Evolutionary conservation across 2,329 filamentous ascomycete genomes (phyloP).

Genomic region (Sporothrix protearum): DNA sequence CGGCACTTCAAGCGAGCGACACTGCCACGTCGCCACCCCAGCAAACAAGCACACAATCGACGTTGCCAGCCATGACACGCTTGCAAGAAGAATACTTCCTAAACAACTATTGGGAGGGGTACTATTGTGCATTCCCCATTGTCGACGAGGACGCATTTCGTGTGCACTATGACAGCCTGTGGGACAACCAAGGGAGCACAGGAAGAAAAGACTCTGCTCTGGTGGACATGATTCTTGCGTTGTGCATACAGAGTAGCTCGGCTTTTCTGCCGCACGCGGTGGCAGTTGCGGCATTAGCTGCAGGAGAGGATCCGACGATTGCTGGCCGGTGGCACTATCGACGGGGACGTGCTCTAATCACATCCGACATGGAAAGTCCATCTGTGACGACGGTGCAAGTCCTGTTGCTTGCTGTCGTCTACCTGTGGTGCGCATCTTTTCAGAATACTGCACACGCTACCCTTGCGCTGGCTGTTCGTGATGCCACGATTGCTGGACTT

Average conservation of each 20-base stretch:
- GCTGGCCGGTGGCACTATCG: slow-evolving; percentile 47
- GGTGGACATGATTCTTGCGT: slow-evolving; percentile 50
- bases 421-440: slow-evolving; percentile 47
- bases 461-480: slow-evolving; percentile 42
- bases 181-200: slow-evolving; percentile 31
- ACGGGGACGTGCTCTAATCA: slow-evolving; percentile 44
- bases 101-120: slow-evolving; percentile 41
- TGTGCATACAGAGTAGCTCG: slow-evolving; percentile 49
- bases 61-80: slow-evolving; percentile 31
- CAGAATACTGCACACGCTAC: slow-evolving; percentile 47
- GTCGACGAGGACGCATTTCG: slow-evolving; percentile 41
- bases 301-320: slow-evolving; percentile 38
- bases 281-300: not conserved
- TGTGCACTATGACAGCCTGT: slow-evolving; percentile 41
- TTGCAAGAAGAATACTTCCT: slow-evolving; percentile 43
- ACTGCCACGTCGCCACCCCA: not conserved
- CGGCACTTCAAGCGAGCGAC: not conserved
- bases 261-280: slow-evolving; percentile 30
- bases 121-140: slow-evolving; percentile 38
- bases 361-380: slow-evolving; percentile 46
- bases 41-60: no score
- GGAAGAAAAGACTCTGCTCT: slow-evolving; percentile 46
- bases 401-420: slow-evolving; percentile 43
- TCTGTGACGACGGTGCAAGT: slow-evolving; percentile 48
- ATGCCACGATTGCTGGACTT: slow-evolving; percentile 46